Base-by-base conservation (phyloP, 192 early-diverging fungal species). In the Coemansia sp. region DNA sequence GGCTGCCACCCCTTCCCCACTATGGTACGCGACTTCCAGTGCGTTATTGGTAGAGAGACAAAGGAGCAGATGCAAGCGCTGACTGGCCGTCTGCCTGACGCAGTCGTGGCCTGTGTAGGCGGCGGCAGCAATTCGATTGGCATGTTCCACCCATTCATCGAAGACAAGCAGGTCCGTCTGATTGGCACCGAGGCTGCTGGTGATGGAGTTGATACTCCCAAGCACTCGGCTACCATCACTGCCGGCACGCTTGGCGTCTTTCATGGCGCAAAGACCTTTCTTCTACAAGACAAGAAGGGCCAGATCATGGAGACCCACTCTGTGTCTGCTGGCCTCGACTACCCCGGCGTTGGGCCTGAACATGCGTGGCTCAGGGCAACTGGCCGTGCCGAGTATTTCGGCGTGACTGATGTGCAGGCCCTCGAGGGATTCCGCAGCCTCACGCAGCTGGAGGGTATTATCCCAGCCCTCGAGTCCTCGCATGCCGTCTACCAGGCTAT, bases 51-150 rank as follows among this genome's bases (percentile, higher is more conserved):
- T 45, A 84, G 85, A 28, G 97, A 99, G 83, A 86, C 95, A 16
- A 87, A 89, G 57, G 85, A 82, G 36, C 93, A 99, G 76, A 88
- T 99, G 88, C 66, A 86, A 33, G 85, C 90, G 67, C 86, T 92
- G 82, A 85, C 85, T 5, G 89, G 89, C 23, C 91, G 92, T 38
- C 83, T 97, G 34, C 97, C 97, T 48, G 94, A 97, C 77, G 88
- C 85, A 13, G 89, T 99, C 21, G 86, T 99, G 43, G 97, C 97
- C 21, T 97, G 97, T 77, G 97, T 99, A 36, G 97, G 97, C 65
- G 95, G 97, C 59, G 97, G 97, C 45, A 92, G 90, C 68, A 99
- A 99, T 72, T 85, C 97, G 43, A 99, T 99, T 73, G 97, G 97
- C 70, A 89, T 96, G 85, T 99, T 99, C 86, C 87, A 94, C 65